Evolutionary conservation across 495 filamentous ascomycete species (phyloP).

Genomic region (Viridothelium virens): DNA sequence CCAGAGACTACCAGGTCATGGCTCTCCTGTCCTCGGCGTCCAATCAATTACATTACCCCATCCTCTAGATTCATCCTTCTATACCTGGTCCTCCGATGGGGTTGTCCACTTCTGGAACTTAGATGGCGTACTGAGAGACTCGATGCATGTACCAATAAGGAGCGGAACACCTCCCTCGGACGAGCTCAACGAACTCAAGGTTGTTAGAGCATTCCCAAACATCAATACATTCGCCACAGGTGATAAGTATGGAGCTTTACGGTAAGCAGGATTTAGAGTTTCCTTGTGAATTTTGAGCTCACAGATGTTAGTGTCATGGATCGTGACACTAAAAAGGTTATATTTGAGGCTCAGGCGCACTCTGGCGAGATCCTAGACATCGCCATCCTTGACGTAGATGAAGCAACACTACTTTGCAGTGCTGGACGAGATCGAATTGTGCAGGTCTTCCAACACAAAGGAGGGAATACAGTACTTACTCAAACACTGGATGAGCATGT

Average conservation of each 20-base stretch:
- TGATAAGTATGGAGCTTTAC: slow-evolving; percentile 75
- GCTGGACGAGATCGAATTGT: slow-evolving; percentile 82
- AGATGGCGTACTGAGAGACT: slow-evolving; percentile 57
- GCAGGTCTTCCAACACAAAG: slow-evolving; percentile 66
- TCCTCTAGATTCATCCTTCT: slow-evolving; percentile 58
- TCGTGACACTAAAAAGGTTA: slow-evolving; percentile 38
- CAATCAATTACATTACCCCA: slow-evolving; percentile 51
- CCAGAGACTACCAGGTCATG: slow-evolving; percentile 56
- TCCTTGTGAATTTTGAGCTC: background rate
- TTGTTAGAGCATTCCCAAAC: slow-evolving; percentile 52
- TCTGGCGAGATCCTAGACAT: slow-evolving; percentile 79
- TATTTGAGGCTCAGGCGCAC: slow-evolving; percentile 72
- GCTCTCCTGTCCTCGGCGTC: slow-evolving; percentile 72
- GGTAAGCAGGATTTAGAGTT: slow-evolving; percentile 38
- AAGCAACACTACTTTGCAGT: slow-evolving; percentile 58
- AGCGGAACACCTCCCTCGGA: slow-evolving; percentile 48
- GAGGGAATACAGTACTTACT: slow-evolving; percentile 49
- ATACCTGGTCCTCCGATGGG: slow-evolving; percentile 78
- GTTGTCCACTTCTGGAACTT: slow-evolving; percentile 72
- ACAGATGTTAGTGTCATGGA: slow-evolving; percentile 40
- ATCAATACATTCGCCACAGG: slow-evolving; percentile 66
- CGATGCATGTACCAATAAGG: slow-evolving; percentile 61
- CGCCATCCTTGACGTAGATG: slow-evolving; percentile 50
- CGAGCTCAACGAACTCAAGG: slow-evolving; percentile 65
- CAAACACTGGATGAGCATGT: slow-evolving; percentile 77